Percentiles rank a stretch among this genome's conserved stretches.
These are phyloP conservation scores for Suillus variegatus DNA, from an alignment of 768 basidiomycete species.

Conservation along the genomic window DNA sequence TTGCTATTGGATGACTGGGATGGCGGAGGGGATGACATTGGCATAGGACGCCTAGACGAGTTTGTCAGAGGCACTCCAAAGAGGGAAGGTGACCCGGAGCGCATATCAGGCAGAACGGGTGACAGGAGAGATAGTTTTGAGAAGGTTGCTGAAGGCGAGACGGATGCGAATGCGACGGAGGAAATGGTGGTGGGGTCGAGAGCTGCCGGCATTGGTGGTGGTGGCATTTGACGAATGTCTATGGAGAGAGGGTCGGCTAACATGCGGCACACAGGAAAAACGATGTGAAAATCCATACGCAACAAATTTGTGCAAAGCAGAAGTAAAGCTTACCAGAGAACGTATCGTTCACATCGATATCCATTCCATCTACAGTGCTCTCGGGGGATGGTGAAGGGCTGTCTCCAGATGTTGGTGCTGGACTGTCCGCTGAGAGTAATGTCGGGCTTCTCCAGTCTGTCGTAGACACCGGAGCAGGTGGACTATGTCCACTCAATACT, in stretches of 20 bases:
- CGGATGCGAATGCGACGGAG: slow-evolving; percentile 25
- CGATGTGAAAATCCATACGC: neutral
- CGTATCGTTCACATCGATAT: slow-evolving; percentile 24
- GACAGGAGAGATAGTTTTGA: slow-evolving; percentile 52
- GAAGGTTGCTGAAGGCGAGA: slow-evolving; percentile 51
- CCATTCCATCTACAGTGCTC: slow-evolving; percentile 14
- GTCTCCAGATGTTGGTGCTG: slow-evolving; percentile 2
- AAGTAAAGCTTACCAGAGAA: slow-evolving; percentile 21
- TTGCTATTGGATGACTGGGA: slow-evolving; percentile 23
- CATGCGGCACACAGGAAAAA: neutral
- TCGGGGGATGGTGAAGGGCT: slow-evolving; percentile 5
- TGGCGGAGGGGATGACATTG: slow-evolving; percentile 13
- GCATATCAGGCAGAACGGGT: slow-evolving; percentile 23
- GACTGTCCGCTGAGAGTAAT: slow-evolving; percentile 14
- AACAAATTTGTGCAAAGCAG: neutral
- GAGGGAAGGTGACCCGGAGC: slow-evolving; percentile 8
- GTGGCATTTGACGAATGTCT: slow-evolving; percentile 49
- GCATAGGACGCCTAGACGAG: slow-evolving; percentile 13
- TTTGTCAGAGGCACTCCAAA: slow-evolving; percentile 12
- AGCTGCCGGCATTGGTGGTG: slow-evolving; percentile 49
- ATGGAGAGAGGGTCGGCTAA: neutral
- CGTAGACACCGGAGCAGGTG: slow-evolving; percentile 15
- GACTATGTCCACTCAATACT: neutral
- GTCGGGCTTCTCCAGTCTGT: slow-evolving; percentile 27
- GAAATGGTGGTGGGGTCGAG: slow-evolving; percentile 42